Evolutionary conservation across 169 alveolate species (phyloP), one percentile per base, ranked within the genome.

Genomic region (Fabrea salina): DNA sequence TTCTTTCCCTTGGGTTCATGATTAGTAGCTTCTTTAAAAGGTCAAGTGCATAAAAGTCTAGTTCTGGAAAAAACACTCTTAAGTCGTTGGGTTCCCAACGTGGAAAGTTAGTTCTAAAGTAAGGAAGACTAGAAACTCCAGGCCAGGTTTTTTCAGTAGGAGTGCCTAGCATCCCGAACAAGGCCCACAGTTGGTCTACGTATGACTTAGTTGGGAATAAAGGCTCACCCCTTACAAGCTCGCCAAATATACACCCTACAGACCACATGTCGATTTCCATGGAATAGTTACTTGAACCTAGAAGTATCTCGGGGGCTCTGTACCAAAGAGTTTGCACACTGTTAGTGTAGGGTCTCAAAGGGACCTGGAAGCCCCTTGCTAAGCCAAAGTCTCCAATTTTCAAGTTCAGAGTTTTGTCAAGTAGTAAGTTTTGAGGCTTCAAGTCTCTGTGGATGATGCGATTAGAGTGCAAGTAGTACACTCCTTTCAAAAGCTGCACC

Each of bases 391-490:
- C 97, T 13, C 94, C 95, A 13, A 93, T 58, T 79, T 91, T 82
- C 0, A 89, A 78, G n/a, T 67, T 79, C 2, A 96, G 96, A 53
- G 90, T 86, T 85, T 25, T 76, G 80, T 35, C 93, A 3, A 93
- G 80, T 16, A 90, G 81, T 41, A 93, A 76, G 80, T 90, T 93
- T 81, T 90, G 89, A 43, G 95, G 95, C 72, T 93, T 93, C 39
- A 93, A 76, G 79, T 93, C 95, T 57, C 97, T 77, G 68, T 90
- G 97, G 37, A 93, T 70, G 0, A 93, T 86, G 93, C 99, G 94
- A 80, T 90, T 90, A 30, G 94, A 85, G 80, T 92, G 96, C 35
- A 94, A 90, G 75, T 85, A 86, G 22, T 87, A 90, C 43, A 88
- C 57, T 7, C 92, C 96, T 51, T 88, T 84, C 13, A 89, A 57